These are phyloP conservation scores for Verbascum thapsus DNA, from an alignment of 257 asterid genomes.

Conservation along the genomic window DNA sequence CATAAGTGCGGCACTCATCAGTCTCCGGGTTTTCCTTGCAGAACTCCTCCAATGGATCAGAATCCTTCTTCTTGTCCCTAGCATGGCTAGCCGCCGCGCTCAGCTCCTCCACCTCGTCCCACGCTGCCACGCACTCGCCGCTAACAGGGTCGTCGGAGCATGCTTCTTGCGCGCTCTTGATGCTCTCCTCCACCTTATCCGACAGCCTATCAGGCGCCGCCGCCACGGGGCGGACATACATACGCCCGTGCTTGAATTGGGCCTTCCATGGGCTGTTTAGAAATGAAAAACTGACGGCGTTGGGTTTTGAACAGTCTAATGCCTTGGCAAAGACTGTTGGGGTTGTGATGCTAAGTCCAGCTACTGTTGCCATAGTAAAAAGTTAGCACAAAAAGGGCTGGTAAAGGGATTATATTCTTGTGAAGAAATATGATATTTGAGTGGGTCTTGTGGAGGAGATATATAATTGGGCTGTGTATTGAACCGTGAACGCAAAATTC, in stretches of 20 bases:
- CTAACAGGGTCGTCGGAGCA: constrained; percentile 63
- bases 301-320: constrained; percentile 37
- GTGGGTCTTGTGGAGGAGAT: constrained; percentile 3
- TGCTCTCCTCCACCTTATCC: constrained; percentile 84
- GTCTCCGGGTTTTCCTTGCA: constrained; percentile 97
- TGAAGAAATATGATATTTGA: neutral
- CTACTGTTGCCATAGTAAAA: constrained; percentile 55
- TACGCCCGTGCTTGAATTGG: constrained; percentile 20
- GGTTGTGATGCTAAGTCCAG: constrained; percentile 60
- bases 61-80: constrained; percentile 66
- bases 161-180: constrained; percentile 72
- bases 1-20: constrained; percentile 92
- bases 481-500: constrained; percentile 48
- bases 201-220: constrained; percentile 75
- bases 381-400: neutral
- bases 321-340: constrained; percentile 45
- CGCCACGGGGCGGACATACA: constrained; percentile 41
- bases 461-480: constrained; percentile 28
- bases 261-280: constrained; percentile 52
- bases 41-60: constrained; percentile 71
- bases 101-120: constrained; percentile 99
- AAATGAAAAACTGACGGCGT: constrained; percentile 27
- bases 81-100: constrained; percentile 96
- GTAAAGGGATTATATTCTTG: neutral
- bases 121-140: constrained; percentile 96